phyloP scores from a whole-genome alignment of 768 basidiomycete genomes.

The Russula virescens region DNA sequence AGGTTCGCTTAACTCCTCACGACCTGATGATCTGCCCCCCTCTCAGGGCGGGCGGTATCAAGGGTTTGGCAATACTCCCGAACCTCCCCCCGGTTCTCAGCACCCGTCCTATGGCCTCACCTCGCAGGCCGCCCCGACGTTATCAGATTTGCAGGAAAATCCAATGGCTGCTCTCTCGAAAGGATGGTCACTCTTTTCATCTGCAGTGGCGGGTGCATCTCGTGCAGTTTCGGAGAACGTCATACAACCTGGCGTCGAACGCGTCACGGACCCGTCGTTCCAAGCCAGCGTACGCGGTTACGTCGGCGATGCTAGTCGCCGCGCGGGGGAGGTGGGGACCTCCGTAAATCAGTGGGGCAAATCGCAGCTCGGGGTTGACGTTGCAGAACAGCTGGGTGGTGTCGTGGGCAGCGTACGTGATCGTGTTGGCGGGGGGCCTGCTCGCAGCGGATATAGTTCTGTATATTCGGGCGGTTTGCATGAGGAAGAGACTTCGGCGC shows the following conservation, averaged over 20 bases:
- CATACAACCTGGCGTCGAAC: slow-evolving; percentile 84
- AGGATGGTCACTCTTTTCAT: slow-evolving; percentile 94
- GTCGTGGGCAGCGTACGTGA: slow-evolving; percentile 62
- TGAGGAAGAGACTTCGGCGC: slow-evolving; percentile 51
- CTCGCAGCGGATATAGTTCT: slow-evolving; percentile 35
- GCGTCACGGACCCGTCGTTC: slow-evolving; percentile 73
- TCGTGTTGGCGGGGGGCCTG: slow-evolving; percentile 48
- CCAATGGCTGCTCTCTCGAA: slow-evolving; percentile 82
- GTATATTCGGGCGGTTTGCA: slow-evolving; percentile 42
- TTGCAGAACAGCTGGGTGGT: slow-evolving; percentile 69
- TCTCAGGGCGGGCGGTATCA: slow-evolving; percentile 91
- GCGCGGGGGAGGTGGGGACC: slow-evolving; percentile 54
- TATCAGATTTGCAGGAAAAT: slow-evolving; percentile 80
- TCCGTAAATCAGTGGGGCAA: slow-evolving; percentile 76
- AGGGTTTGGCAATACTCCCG: slow-evolving; percentile 87
- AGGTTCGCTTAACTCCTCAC: slow-evolving; percentile 72
- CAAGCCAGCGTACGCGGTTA: slow-evolving; percentile 71
- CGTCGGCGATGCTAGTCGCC: slow-evolving; percentile 60
- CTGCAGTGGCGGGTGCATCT: slow-evolving; percentile 74
- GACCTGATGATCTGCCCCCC: slow-evolving; percentile 78
- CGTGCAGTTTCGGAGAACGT: slow-evolving; percentile 79
- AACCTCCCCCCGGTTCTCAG: slow-evolving; percentile 44
- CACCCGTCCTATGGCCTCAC: slow-evolving; percentile 70
- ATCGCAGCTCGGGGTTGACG: slow-evolving; percentile 75
- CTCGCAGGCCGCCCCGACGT: slow-evolving; percentile 70